These are phyloP conservation scores for Cladosporium sp. DNA, from an alignment of 2,329 filamentous ascomycete species.

Conservation along the genomic window DNA sequence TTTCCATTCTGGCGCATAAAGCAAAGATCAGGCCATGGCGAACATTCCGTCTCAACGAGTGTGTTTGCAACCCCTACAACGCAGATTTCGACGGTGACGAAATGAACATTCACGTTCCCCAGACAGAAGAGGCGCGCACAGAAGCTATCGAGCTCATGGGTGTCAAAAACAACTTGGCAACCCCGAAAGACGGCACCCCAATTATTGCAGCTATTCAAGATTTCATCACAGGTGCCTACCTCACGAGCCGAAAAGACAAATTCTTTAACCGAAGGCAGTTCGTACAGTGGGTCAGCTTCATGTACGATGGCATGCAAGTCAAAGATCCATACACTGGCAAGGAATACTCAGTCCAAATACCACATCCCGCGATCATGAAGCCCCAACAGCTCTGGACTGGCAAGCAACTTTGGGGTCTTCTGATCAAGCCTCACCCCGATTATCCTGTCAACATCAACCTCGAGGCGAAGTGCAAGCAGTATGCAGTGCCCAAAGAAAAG, in stretches of 20 bases:
- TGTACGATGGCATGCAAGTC: constrained; percentile 70
- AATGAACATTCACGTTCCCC: constrained; percentile 97
- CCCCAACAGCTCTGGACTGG: constrained; percentile 90
- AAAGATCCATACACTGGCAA: constrained; percentile 44
- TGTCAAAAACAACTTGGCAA: constrained; percentile 92
- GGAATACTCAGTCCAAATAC: constrained; percentile 69
- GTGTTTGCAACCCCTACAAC: constrained; percentile 97
- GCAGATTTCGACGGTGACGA: constrained; percentile 99
- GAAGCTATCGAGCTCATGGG: constrained; percentile 97
- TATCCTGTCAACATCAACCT: constrained; percentile 83
- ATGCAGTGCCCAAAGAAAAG: constrained; percentile 56
- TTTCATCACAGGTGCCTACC: constrained; percentile 93
- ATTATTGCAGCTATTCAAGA: constrained; percentile 99
- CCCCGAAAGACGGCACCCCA: constrained; percentile 94
- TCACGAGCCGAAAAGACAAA: constrained; percentile 85
- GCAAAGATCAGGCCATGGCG: constrained; percentile 92
- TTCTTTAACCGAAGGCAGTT: constrained; percentile 90
- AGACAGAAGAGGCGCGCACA: constrained; percentile 92
- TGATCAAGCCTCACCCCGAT: constrained; percentile 84
- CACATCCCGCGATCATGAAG: constrained; percentile 80
- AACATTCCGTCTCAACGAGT: constrained; percentile 95
- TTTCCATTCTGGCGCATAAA: constrained; percentile 95
- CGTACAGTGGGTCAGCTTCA: constrained; percentile 84
- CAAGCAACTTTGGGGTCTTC: constrained; percentile 89
- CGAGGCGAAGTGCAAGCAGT: constrained; percentile 86